Base-by-base conservation (phyloP, 768 basidiomycete species). In the Amylocystis lapponica region DNA sequence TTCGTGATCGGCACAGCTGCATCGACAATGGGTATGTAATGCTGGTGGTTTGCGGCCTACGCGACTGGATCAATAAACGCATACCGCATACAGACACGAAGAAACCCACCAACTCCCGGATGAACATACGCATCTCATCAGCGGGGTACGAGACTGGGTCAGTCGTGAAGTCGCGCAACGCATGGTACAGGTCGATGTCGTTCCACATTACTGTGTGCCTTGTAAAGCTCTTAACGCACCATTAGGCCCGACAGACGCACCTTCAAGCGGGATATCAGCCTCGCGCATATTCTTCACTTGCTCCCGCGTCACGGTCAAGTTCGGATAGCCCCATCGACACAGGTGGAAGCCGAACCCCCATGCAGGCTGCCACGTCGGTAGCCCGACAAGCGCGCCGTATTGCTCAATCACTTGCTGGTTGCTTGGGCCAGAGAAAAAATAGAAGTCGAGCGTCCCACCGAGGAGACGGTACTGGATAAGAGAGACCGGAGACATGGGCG, bases 331-430 rank as follows among this genome's bases (percentile, higher is more conserved):
- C 72, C 72, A 79, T 43, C 72, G 72, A 63, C 81, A 83, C 16
- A 86, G 69, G 47, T 89, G 86, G 66, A 86, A 86, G 9, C 86
- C 86, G 55, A 88, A 83, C 10, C 76, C 78, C 83, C 84, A 88
- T 34, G 67, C 67, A 2, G 84, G 85, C 54, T 80, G 78, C 76
- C 82, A 81, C 17, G 74, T 75, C 2, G 86, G 83, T 20, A 76
- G 65, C 2, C 86, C 86, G 20, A 84, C 68, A 11, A 78, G 63
- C 26, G 66, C 72, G 3, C 79, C 75, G 52, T 87, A 84, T 57
- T 88, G 86, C 47, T 81, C 72, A 34, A 83, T 72, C 10, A 86
- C 85, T 10, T 62, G 59, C 27, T 65, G 64, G 21, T 79, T 74
- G 19, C 48, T 57, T 1, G 66, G 66, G 8, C 72, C 73, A 4